phyloP scores from a whole-genome alignment of 148 eudicot species.

The Fallopia convolvulus region DNA sequence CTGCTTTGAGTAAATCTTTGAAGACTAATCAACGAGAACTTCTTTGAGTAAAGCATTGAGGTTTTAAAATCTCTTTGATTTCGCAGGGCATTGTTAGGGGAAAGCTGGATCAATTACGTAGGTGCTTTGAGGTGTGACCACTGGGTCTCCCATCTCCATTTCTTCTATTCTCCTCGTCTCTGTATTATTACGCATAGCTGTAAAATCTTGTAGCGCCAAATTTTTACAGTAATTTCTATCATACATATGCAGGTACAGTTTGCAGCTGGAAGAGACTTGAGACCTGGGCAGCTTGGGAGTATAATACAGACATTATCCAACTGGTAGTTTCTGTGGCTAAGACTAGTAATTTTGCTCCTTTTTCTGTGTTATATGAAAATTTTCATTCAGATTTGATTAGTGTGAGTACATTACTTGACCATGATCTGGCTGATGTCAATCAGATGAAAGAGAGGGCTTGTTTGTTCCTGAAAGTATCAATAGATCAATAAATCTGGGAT shows the following conservation, averaged over 20 bases:
- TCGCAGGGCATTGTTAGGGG: constrained; percentile 91
- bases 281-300: constrained; percentile 74
- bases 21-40: not conserved
- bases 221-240: not conserved
- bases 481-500: not conserved
- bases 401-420: not conserved
- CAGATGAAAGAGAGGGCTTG: not conserved
- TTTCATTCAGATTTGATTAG: not conserved
- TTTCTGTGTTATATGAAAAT: not conserved
- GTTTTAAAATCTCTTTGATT: not conserved
- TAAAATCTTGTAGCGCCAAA: not conserved
- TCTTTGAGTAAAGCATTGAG: not conserved
- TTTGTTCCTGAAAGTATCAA: not conserved
- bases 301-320: constrained; percentile 77
- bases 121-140: constrained; percentile 82
- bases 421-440: not conserved
- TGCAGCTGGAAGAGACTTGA: constrained; percentile 97
- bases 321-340: constrained; percentile 38
- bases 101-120: constrained; percentile 85
- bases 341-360: no score
- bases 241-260: constrained; percentile 57
- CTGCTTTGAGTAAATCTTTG: not conserved
- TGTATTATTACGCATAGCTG: not conserved
- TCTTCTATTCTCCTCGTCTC: not conserved
- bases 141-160: constrained; percentile 5